Conservation (phyloP, 2,329 filamentous ascomycete genomes). For the Hypoxylon sp. region DNA sequence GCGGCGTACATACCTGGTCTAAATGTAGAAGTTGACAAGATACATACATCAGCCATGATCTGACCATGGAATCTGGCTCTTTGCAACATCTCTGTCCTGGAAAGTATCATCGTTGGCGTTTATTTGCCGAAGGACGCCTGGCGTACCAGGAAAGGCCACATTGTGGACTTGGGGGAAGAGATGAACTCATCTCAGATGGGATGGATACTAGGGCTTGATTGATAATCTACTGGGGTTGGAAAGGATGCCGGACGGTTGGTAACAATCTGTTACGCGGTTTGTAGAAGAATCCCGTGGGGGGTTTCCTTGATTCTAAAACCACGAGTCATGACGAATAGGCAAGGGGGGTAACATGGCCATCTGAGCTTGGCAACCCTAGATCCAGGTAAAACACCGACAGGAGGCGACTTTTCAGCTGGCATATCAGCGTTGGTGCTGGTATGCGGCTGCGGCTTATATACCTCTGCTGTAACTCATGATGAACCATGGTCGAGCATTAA, state of each 20-base stretch:
- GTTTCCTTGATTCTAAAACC: constrained; percentile 18
- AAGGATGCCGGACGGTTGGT: constrained; percentile 24
- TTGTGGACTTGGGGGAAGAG: constrained; percentile 15
- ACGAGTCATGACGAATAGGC: constrained; percentile 29
- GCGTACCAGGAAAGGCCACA: constrained; percentile 10
- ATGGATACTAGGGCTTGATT: constrained; percentile 25
- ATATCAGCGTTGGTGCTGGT: constrained; percentile 34
- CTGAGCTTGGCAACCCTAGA: constrained; percentile 36
- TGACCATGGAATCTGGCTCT: constrained; percentile 17
- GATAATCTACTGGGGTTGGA: constrained; percentile 21
- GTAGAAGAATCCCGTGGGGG: constrained; percentile 36
- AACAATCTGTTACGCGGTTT: constrained; percentile 38
- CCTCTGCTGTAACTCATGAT: constrained; percentile 19
- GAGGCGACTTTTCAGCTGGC: constrained; percentile 27
- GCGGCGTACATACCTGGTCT: not conserved
- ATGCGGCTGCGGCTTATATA: constrained; percentile 44
- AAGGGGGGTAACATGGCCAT: constrained; percentile 29
- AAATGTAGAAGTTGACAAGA: not conserved
- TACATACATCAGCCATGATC: not conserved
- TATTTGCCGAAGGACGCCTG: constrained; percentile 17
- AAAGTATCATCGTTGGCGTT: constrained; percentile 20
- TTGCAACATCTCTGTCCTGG: constrained; percentile 10
- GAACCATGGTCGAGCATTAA: constrained; percentile 40
- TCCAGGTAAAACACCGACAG: constrained; percentile 38
- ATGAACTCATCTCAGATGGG: constrained; percentile 24